Base-by-base conservation (phyloP, 2,329 filamentous ascomycete species). In the Phyllosticta capitalensis region DNA sequence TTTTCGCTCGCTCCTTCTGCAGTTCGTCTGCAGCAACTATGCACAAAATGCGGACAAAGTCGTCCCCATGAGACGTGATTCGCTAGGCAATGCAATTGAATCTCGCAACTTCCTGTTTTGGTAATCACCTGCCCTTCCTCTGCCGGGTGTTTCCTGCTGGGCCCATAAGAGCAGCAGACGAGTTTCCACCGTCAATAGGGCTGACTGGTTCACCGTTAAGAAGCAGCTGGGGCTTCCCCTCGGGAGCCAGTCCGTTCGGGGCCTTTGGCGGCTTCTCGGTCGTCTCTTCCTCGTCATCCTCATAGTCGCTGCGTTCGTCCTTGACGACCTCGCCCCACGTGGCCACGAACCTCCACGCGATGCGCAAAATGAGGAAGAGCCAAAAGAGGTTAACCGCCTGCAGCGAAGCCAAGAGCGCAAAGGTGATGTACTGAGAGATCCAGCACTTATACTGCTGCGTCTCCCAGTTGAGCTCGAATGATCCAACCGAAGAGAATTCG, bases 341-440 rank as follows among this genome's bases (percentile, higher is more conserved):
- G 50, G 82, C 78, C 19, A 88, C 76, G 65, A 89, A 88, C 61
- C 88, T 81, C 67, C 85, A 89, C 53, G 86, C 86, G 64, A 92
- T 90, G 64, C 88, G 81, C 61, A 88, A 70, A 67, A 92, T 90
- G 72, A 87, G 84, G 73, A 85, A 89, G 61, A 91, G 81, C 89
- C 89, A 92, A 75, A 92, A 90, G 9, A 92, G 72, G 71, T 92
- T 92, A 57, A 92, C 79, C 1, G 84, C 82, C 73, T 92, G 89
- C 33, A 92, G 78, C 3, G 79, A 77, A 3, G 83, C 78, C 6
- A 92, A 80, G 24, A 92, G 79, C 2, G 68, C 66, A 9, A 84
- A 78, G 10, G 87, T 86, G 67, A 92, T 90, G 70, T 78, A 76
- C 69, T 90, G 86, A 26, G 82, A 79, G 62, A 92, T 74, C 68